phyloP scores from a whole-genome alignment of 306 rosid genomes.

The Hylodesmum podocarpum region DNA sequence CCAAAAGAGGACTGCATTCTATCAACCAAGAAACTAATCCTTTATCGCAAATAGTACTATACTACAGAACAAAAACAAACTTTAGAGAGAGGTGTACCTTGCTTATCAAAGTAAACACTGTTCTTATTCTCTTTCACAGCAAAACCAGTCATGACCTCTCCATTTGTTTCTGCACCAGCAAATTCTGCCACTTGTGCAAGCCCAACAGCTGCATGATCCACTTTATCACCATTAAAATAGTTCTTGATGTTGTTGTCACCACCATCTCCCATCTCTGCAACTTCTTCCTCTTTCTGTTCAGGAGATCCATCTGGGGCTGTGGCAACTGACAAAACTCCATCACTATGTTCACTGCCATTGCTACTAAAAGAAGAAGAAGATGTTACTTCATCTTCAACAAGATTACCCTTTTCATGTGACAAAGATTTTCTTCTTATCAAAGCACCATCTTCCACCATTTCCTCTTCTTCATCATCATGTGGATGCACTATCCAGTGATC shows the following conservation, averaged over 20 bases:
- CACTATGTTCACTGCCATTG: neutral
- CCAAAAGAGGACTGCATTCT: neutral
- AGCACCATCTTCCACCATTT: constrained; percentile 25
- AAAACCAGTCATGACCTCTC: constrained; percentile 16
- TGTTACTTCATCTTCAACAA: neutral
- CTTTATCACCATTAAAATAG: neutral
- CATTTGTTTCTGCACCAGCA: constrained; percentile 29
- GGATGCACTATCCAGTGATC: constrained; percentile 15
- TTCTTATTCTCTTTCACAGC: constrained; percentile 13
- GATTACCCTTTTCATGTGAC: constrained; percentile 4
- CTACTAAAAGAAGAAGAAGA: constrained; percentile 10
- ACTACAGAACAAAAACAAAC: neutral
- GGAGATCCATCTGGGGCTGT: constrained; percentile 1
- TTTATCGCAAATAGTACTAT: neutral
- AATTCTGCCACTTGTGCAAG: constrained; percentile 17
- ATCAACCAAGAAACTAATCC: neutral
- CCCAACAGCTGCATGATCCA: constrained; percentile 25
- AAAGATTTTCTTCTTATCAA: constrained; percentile 26
- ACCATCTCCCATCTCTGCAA: neutral
- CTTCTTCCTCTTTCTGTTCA: constrained; percentile 29
- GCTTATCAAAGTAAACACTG: constrained; percentile 40
- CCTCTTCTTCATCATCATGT: constrained; percentile 7
- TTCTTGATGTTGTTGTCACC: neutral
- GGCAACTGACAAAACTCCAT: neutral
- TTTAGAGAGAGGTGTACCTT: constrained; percentile 29